Evolutionary conservation across 2,329 filamentous ascomycete genomes (phyloP).

Genomic region (Fusarium multiceps): DNA sequence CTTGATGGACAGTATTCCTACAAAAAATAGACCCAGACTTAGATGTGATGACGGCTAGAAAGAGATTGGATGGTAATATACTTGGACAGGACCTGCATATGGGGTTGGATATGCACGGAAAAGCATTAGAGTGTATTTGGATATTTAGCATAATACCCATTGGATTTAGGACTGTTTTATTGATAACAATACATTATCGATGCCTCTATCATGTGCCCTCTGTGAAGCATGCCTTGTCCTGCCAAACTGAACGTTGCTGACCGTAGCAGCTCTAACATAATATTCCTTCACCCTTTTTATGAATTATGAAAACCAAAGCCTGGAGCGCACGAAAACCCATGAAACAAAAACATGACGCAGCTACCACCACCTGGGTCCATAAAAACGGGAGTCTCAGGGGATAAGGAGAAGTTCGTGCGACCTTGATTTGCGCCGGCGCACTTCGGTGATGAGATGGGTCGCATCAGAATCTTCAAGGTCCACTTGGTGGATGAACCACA

Average conservation of each 20-base stretch:
- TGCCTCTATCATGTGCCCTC: conserved; percentile 9
- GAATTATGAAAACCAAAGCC: conserved; percentile 3
- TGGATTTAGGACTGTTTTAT: conserved; percentile 24
- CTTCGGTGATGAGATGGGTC: conserved; percentile 44
- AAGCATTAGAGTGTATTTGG: conserved; percentile 23
- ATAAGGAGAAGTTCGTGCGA: conserved; percentile 37
- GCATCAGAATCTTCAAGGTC: conserved; percentile 32
- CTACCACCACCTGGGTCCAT: background rate
- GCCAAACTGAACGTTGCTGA: conserved; percentile 1
- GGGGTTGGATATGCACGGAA: conserved; percentile 10
- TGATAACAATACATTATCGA: conserved; percentile 5
- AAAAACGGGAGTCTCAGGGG: conserved; percentile 27
- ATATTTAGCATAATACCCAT: conserved; percentile 44
- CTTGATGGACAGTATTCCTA: background rate
- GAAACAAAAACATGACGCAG: background rate
- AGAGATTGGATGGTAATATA: conserved; percentile 22
- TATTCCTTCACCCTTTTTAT: conserved; percentile 10
- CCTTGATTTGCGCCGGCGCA: conserved; percentile 29
- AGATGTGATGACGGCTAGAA: conserved; percentile 1
- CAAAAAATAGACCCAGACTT: conserved; percentile 15
- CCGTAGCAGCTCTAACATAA: conserved; percentile 16
- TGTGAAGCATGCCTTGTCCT: conserved; percentile 10
- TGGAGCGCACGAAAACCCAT: background rate
- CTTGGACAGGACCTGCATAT: conserved; percentile 19
- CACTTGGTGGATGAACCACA: conserved; percentile 32